These are phyloP conservation scores for Escallonia herrerae DNA, from an alignment of 129 eudicot species.

Conservation along the genomic window DNA sequence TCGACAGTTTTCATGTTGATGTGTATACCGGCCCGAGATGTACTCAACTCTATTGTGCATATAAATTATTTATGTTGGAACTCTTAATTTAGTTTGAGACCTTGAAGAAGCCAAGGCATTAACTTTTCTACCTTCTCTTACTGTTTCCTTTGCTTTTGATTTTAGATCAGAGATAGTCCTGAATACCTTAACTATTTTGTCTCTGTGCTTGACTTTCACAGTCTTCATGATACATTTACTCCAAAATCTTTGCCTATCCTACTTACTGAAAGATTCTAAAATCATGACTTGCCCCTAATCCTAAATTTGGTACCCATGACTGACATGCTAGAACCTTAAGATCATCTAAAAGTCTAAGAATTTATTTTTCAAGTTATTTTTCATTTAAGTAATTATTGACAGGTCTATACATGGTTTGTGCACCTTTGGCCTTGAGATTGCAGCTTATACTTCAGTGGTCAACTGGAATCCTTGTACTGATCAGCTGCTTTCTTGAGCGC, in stretches of 20 bases:
- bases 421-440: slow-evolving; percentile 53
- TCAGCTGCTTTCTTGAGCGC: slow-evolving; percentile 81
- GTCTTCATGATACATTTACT: too few species aligned
- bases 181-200: too few species aligned
- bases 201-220: too few species aligned
- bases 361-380: slow-evolving; percentile 20
- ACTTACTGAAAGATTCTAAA: background rate
- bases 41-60: too few species aligned
- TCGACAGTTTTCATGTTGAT: background rate
- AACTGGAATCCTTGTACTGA: slow-evolving; percentile 87
- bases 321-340: background rate
- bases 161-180: too few species aligned
- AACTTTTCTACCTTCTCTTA: too few species aligned
- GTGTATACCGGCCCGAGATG: too few species aligned
- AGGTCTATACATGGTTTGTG: slow-evolving; percentile 33
- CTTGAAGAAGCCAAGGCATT: too few species aligned
- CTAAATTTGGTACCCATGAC: background rate
- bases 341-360: slow-evolving; percentile 13
- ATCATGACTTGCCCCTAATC: too few species aligned
- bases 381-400: slow-evolving; percentile 30
- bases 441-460: slow-evolving; percentile 99
- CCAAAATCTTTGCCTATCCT: background rate
- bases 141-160: too few species aligned
- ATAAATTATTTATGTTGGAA: too few species aligned
- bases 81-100: too few species aligned